Conservation (phyloP, 1,139 yeast species). For the Dujonia santamariae region DNA sequence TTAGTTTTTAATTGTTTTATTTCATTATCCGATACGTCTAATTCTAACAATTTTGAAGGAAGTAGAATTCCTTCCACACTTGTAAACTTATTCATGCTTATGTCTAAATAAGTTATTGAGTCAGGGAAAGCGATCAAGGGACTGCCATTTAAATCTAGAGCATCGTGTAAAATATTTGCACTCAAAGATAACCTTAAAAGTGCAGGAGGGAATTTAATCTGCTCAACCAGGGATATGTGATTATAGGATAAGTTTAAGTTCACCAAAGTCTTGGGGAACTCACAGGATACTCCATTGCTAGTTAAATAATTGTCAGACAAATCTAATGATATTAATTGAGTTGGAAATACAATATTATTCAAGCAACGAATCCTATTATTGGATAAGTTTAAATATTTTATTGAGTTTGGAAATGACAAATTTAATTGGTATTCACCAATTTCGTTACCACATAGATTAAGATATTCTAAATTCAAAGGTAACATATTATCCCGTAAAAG, state of each 20-base stretch:
- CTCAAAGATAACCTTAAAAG: constrained; percentile 4
- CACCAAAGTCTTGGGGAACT: constrained; percentile 2
- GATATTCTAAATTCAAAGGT: constrained; percentile 4
- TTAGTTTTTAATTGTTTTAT: not conserved
- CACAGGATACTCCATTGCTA: not conserved
- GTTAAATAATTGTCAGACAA: constrained; percentile 3
- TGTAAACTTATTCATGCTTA: constrained; percentile 5
- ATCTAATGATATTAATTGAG: constrained; percentile 3
- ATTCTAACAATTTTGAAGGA: constrained; percentile 5
- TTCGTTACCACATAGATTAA: constrained; percentile 3
- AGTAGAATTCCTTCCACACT: not conserved
- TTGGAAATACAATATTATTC: constrained; percentile 4
- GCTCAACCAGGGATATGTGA: not conserved
- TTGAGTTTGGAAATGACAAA: constrained; percentile 2
- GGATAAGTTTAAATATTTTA: constrained; percentile 5
- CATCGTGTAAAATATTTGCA: constrained; percentile 5
- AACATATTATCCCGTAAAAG: not conserved
- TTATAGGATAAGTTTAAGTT: constrained; percentile 5
- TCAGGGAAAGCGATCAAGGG: constrained; percentile 3
- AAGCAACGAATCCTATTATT: constrained; percentile 3
- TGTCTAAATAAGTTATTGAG: constrained; percentile 2
- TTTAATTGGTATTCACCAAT: not conserved
- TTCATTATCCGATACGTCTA: constrained; percentile 5
- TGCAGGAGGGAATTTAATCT: constrained; percentile 2
- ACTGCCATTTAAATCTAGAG: not conserved